A percentile compares a stretch with the other conserved stretches of the same genome.
Evolutionary conservation across 2,329 filamentous ascomycete genomes (phyloP).

Genomic region (Nemania sp.): DNA sequence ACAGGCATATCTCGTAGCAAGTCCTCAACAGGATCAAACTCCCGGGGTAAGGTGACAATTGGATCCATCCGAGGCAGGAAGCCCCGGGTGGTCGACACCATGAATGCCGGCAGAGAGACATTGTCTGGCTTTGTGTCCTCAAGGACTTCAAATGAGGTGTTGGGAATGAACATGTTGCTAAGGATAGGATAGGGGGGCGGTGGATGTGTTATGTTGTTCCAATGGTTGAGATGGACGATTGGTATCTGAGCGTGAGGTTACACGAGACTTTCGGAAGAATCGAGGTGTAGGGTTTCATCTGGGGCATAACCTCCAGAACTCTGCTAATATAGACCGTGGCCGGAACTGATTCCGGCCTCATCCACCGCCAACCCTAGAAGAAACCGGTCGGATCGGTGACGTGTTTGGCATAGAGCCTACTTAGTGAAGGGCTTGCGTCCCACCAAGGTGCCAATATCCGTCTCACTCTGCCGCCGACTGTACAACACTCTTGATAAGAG

Average conservation of each 20-base stretch:
- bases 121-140: constrained; percentile 72
- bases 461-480: constrained; percentile 13
- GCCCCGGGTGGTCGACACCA: constrained; percentile 80
- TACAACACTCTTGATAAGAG: not conserved
- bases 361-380: constrained; percentile 36
- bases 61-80: constrained; percentile 78
- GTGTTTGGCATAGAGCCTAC: constrained; percentile 14
- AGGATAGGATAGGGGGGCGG: not conserved
- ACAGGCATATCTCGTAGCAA: constrained; percentile 66
- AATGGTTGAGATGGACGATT: not conserved
- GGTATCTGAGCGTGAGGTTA: not conserved
- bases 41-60: constrained; percentile 72
- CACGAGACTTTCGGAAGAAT: constrained; percentile 15
- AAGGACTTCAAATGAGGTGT: constrained; percentile 68
- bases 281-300: constrained; percentile 12
- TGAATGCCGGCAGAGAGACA: constrained; percentile 76
- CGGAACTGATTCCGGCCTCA: constrained; percentile 52
- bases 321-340: constrained; percentile 50
- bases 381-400: constrained; percentile 39
- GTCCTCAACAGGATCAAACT: constrained; percentile 78
- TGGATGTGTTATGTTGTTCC: constrained; percentile 2
- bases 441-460: not conserved
- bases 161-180: constrained; percentile 45
- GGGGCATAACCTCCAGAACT: constrained; percentile 38
- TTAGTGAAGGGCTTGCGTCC: constrained; percentile 20